phyloP scores from a whole-genome alignment of 129 eudicot species.

The Ambrosia trifida region DNA sequence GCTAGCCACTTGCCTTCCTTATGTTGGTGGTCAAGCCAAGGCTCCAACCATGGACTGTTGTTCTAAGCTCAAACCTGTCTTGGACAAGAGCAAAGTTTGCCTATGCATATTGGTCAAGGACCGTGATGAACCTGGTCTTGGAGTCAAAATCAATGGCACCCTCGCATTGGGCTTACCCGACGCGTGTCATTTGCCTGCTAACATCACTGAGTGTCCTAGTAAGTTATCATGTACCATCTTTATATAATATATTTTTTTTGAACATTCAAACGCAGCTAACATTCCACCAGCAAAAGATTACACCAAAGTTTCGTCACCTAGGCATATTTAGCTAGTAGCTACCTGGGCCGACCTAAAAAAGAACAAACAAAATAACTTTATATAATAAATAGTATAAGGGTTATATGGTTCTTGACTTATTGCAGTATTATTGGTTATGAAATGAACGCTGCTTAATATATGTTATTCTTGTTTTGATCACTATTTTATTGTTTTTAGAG shows the following conservation, averaged over 20 bases:
- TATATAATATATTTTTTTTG: too few relatives aligned
- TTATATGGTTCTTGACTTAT: too few relatives aligned
- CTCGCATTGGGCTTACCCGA: conserved; percentile 62
- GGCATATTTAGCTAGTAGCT: too few relatives aligned
- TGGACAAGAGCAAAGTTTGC: conserved; percentile 48
- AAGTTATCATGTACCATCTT: conserved; percentile 17
- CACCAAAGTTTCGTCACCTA: too few relatives aligned
- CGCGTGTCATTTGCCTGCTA: conserved; percentile 44
- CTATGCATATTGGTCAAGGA: conserved; percentile 68
- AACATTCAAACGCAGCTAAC: too few relatives aligned
- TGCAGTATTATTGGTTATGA: too few relatives aligned
- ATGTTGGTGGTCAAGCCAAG: conserved; percentile 54
- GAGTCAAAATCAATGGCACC: conserved; percentile 60
- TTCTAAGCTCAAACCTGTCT: conserved; percentile 48
- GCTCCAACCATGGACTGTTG: conserved; percentile 68
- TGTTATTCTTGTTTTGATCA: neutral
- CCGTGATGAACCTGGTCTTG: conserved; percentile 57
- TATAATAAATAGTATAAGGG: neutral
- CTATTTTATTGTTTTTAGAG: conserved; percentile 30
- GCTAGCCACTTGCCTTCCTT: conserved; percentile 59
- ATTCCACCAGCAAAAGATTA: too few relatives aligned
- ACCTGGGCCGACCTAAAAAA: too few relatives aligned
- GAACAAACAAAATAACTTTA: too few relatives aligned
- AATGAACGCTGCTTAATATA: too few relatives aligned
- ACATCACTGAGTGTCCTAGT: conserved; percentile 58